A percentile compares a stretch with the other conserved stretches of the same genome.
phyloP scores from a whole-genome alignment of 1,139 yeast species.

The Candida tunisiensis region DNA sequence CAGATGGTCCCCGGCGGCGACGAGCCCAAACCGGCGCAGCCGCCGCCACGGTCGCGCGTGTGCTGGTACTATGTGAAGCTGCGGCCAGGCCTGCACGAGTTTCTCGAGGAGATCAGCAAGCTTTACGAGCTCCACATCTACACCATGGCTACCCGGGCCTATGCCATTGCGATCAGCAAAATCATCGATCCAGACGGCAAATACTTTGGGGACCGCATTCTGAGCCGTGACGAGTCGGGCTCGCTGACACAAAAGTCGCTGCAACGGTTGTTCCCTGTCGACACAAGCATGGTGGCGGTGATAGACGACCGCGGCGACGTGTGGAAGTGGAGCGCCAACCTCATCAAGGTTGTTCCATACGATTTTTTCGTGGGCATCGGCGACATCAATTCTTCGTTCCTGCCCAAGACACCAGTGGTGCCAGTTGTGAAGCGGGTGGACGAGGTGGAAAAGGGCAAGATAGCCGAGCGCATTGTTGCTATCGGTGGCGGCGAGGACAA shows the following conservation, averaged over 20 bases:
- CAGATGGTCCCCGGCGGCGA: conserved; percentile 3
- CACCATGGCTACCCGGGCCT: conserved; percentile 97
- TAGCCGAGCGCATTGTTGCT: background rate
- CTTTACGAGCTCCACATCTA: conserved; percentile 84
- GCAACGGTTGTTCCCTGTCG: conserved; percentile 83
- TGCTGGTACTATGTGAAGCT: conserved; percentile 89
- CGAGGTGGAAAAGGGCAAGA: conserved; percentile 15
- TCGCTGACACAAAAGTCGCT: conserved; percentile 79
- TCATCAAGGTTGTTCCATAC: conserved; percentile 86
- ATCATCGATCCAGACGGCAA: conserved; percentile 82
- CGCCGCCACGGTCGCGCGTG: conserved; percentile 8
- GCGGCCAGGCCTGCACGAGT: conserved; percentile 71
- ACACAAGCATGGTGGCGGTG: conserved; percentile 89
- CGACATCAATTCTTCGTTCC: conserved; percentile 83
- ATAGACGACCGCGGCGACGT: conserved; percentile 98
- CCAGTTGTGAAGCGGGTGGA: conserved; percentile 13
- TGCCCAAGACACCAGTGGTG: conserved; percentile 62
- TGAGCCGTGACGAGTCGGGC: conserved; percentile 92
- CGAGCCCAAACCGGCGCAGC: conserved; percentile 10
- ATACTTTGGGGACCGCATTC: conserved; percentile 79
- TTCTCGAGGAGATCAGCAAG: conserved; percentile 44
- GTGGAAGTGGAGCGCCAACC: conserved; percentile 93
- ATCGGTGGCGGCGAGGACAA: conserved; percentile 2
- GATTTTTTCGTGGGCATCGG: conserved; percentile 96
- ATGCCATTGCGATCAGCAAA: conserved; percentile 79